phyloP scores from a whole-genome alignment of 164 flowering plant genomes.

The Vitis rupestris region DNA sequence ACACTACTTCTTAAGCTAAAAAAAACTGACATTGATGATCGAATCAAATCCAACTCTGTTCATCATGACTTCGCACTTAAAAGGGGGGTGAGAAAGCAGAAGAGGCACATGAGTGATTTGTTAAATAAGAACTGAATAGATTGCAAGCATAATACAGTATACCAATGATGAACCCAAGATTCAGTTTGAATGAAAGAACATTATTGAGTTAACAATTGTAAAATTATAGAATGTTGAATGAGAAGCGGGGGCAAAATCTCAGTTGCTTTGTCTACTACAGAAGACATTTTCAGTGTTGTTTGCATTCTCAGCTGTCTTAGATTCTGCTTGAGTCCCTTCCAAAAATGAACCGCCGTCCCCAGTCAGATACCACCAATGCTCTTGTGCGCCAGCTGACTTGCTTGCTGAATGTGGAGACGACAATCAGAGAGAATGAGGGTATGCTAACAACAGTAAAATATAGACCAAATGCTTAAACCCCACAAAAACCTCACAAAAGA shows the following conservation, averaged over 20 bases:
- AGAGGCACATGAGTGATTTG: too few relatives aligned
- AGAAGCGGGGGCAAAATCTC: neutral
- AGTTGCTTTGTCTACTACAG: neutral
- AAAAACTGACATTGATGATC: neutral
- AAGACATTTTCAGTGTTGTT: neutral
- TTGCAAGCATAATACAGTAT: too few relatives aligned
- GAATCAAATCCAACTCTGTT: too few relatives aligned
- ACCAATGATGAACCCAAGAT: too few relatives aligned
- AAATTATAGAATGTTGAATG: neutral
- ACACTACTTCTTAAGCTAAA: neutral
- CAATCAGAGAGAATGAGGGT: neutral
- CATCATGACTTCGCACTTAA: too few relatives aligned
- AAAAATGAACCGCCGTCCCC: constrained; percentile 48
- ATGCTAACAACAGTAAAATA: neutral
- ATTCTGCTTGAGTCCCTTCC: constrained; percentile 65
- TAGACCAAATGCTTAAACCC: neutral
- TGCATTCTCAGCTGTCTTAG: constrained; percentile 16
- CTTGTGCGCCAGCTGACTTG: constrained; percentile 67
- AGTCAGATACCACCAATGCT: constrained; percentile 44
- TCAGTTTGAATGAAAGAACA: neutral
- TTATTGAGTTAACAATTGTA: neutral
- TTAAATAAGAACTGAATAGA: neutral
- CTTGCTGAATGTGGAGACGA: constrained; percentile 37
- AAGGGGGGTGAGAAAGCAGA: too few relatives aligned
- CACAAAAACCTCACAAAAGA: too few relatives aligned